Conservation (phyloP, 2,329 filamentous ascomycete genomes). For the Neospermospora avenae region DNA sequence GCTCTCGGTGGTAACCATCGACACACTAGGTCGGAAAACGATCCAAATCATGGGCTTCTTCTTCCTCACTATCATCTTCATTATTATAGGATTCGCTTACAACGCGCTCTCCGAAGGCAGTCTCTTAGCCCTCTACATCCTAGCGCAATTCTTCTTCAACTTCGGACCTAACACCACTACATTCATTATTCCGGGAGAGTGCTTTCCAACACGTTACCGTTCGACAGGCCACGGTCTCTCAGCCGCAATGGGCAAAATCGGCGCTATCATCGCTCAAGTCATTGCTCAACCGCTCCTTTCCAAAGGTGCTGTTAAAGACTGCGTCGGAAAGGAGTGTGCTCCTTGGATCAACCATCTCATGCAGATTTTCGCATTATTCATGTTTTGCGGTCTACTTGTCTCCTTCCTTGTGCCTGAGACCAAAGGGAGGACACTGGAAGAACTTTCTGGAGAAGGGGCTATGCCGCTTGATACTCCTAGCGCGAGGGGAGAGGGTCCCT, state of each 20-base stretch:
- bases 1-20: conserved; percentile 70
- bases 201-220: conserved; percentile 38
- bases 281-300: conserved; percentile 54
- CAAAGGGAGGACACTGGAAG: conserved; percentile 70
- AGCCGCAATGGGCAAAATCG: conserved; percentile 37
- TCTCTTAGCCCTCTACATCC: conserved; percentile 59
- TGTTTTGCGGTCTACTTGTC: conserved; percentile 67
- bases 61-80: conserved; percentile 59
- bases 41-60: conserved; percentile 66
- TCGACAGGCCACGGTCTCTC: conserved; percentile 38
- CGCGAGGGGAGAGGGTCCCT: background rate
- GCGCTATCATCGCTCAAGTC: conserved; percentile 40
- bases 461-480: background rate
- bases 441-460: conserved; percentile 60
- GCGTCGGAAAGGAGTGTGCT: conserved; percentile 26
- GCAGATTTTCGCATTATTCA: conserved; percentile 77
- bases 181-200: conserved; percentile 39
- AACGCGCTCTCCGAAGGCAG: conserved; percentile 46
- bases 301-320: conserved; percentile 30
- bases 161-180: conserved; percentile 44
- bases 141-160: conserved; percentile 67
- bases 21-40: conserved; percentile 75
- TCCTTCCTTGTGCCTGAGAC: conserved; percentile 74
- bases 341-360: conserved; percentile 71
- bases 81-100: conserved; percentile 60